Evolutionary conservation across 257 asterid species (phyloP).

Genomic region (Sherardia arvensis): DNA sequence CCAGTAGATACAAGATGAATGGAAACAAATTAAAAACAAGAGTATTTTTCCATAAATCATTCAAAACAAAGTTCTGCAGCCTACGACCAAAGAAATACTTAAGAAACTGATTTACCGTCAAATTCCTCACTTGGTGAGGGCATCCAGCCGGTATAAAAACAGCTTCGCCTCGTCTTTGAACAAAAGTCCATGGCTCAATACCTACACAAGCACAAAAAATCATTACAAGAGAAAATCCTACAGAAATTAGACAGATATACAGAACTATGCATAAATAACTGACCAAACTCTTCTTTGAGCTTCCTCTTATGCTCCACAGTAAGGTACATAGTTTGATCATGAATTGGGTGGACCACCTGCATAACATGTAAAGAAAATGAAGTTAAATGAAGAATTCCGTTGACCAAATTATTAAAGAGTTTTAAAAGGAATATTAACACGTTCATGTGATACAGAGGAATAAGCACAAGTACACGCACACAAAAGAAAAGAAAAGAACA

Average conservation of each 20-base stretch:
- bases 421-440: not conserved
- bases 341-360: conserved; percentile 84
- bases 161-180: conserved; percentile 80
- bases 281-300: conserved; percentile 83
- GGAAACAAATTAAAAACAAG: not conserved
- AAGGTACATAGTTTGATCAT: conserved; percentile 78
- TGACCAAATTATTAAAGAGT: not conserved
- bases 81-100: not conserved
- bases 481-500: not conserved
- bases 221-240: not conserved
- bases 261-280: conserved; percentile 10
- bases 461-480: not conserved
- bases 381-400: not conserved
- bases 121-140: conserved; percentile 90
- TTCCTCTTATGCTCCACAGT: conserved; percentile 64
- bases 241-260: not conserved
- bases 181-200: conserved; percentile 84
- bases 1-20: not conserved
- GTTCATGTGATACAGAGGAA: not conserved
- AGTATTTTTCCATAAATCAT: not conserved
- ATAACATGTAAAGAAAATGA: not conserved
- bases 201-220: conserved; percentile 32
- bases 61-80: not conserved
- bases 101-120: conserved; percentile 15
- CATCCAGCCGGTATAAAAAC: conserved; percentile 91